These are phyloP conservation scores for Fagus sylvatica DNA, from an alignment of 306 rosid species.

Conservation along the genomic window DNA sequence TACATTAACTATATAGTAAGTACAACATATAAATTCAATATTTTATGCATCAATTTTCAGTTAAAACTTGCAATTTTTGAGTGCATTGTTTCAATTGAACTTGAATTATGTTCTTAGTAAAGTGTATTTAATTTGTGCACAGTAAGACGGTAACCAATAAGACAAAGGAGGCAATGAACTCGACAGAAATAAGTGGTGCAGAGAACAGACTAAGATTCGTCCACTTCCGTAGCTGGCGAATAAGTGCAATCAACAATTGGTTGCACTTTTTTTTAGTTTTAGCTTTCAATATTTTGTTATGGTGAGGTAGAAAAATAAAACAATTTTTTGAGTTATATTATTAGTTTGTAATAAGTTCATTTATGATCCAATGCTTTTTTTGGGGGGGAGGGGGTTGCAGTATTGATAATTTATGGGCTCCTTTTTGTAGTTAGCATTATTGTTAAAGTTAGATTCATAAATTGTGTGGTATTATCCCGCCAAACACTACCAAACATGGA, in stretches of 20 bases:
- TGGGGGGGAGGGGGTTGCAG: background rate
- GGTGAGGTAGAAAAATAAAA: constrained; percentile 30
- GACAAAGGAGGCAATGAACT: constrained; percentile 60
- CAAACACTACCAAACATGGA: too few relatives aligned
- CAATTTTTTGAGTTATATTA: constrained; percentile 13
- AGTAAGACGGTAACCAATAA: constrained; percentile 60
- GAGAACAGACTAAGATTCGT: constrained; percentile 46
- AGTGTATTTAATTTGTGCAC: constrained; percentile 37
- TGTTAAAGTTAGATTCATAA: too few relatives aligned
- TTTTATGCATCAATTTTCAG: background rate
- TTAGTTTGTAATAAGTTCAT: constrained; percentile 27
- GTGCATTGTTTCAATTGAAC: background rate
- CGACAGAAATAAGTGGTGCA: constrained; percentile 59
- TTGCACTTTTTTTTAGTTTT: constrained; percentile 35
- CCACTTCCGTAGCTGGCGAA: constrained; percentile 39
- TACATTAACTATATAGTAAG: too few relatives aligned
- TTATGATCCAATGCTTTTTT: background rate
- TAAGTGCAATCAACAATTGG: constrained; percentile 35
- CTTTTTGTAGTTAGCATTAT: background rate
- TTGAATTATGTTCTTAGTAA: constrained; percentile 16
- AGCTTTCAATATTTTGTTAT: constrained; percentile 34
- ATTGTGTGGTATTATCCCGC: too few relatives aligned
- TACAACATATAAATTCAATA: background rate
- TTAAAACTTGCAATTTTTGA: background rate
- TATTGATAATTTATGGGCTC: background rate